Conservation (phyloP, 2,329 filamentous ascomycete genomes). For the Hypoxylon sp. region DNA sequence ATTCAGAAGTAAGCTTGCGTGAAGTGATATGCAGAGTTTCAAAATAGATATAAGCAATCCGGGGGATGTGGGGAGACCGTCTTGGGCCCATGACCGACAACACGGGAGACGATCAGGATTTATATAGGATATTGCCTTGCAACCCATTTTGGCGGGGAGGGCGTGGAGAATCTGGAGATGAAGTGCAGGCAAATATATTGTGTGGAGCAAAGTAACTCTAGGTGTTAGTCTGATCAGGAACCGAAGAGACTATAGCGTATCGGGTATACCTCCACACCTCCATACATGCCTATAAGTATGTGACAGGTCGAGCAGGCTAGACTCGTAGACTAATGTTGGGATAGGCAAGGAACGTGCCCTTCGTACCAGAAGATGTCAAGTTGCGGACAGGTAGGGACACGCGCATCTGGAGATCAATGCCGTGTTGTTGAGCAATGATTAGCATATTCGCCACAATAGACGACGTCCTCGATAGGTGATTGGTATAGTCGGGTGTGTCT, state of each 20-base stretch:
- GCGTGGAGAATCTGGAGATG: constrained; percentile 53
- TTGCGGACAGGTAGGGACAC: constrained; percentile 45
- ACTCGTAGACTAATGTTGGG: constrained; percentile 36
- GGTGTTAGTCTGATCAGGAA: constrained; percentile 47
- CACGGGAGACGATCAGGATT: constrained; percentile 54
- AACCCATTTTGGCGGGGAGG: constrained; percentile 51
- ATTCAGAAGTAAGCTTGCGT: constrained; percentile 37
- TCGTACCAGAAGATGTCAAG: constrained; percentile 44
- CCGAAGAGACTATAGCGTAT: constrained; percentile 46
- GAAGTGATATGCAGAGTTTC: constrained; percentile 36
- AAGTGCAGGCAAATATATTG: constrained; percentile 47
- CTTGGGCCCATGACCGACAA: constrained; percentile 49
- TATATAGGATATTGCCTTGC: constrained; percentile 57
- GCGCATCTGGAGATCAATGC: constrained; percentile 50
- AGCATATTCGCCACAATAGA: constrained; percentile 43
- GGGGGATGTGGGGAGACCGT: constrained; percentile 46
- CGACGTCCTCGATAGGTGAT: constrained; percentile 31
- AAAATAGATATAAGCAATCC: constrained; percentile 39
- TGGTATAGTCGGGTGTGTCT: constrained; percentile 42
- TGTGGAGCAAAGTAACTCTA: constrained; percentile 49
- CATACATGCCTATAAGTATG: constrained; percentile 44
- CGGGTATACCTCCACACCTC: constrained; percentile 47
- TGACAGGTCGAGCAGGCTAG: constrained; percentile 43
- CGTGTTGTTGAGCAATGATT: constrained; percentile 45
- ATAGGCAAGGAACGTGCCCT: constrained; percentile 43